Percentiles rank a stretch among this genome's conserved stretches.
These are phyloP conservation scores for Cryomyces minteri DNA, from an alignment of 495 filamentous ascomycete genomes.

Conservation along the genomic window DNA sequence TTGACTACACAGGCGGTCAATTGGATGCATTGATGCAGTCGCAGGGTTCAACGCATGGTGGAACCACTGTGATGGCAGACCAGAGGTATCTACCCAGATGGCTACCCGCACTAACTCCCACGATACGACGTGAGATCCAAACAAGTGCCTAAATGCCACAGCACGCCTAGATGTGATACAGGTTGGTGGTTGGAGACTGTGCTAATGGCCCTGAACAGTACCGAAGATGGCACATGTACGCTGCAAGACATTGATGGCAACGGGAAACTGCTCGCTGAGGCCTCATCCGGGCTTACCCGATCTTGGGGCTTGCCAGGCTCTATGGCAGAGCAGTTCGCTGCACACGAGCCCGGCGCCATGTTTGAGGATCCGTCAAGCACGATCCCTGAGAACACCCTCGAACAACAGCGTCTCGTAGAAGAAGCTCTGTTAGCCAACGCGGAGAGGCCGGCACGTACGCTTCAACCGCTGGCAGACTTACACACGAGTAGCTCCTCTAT, in stretches of 20 bases:
- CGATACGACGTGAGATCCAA: background rate
- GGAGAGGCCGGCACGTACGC: background rate
- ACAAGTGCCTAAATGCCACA: background rate
- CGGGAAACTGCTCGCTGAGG: background rate
- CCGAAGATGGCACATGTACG: background rate
- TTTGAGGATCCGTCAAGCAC: conserved; percentile 12
- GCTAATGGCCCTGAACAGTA: too few relatives aligned
- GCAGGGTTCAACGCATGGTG: too few relatives aligned
- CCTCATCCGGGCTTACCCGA: conserved; percentile 1
- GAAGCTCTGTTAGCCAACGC: conserved; percentile 4
- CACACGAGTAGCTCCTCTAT: conserved; percentile 8
- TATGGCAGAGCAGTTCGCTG: conserved; percentile 2
- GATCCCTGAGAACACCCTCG: conserved; percentile 8
- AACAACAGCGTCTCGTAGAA: conserved; percentile 11
- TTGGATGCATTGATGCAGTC: background rate
- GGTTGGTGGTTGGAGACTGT: too few relatives aligned
- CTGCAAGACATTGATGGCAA: background rate
- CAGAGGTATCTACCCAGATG: too few relatives aligned
- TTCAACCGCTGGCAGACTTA: background rate
- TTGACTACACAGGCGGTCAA: background rate
- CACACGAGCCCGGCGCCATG: conserved; percentile 9
- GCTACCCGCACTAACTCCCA: too few relatives aligned
- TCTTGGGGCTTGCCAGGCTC: conserved; percentile 5
- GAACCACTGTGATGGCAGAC: too few relatives aligned
- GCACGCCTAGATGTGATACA: background rate